Base-by-base conservation (phyloP, 2,329 filamentous ascomycete species). In the Neurospora sp. region DNA sequence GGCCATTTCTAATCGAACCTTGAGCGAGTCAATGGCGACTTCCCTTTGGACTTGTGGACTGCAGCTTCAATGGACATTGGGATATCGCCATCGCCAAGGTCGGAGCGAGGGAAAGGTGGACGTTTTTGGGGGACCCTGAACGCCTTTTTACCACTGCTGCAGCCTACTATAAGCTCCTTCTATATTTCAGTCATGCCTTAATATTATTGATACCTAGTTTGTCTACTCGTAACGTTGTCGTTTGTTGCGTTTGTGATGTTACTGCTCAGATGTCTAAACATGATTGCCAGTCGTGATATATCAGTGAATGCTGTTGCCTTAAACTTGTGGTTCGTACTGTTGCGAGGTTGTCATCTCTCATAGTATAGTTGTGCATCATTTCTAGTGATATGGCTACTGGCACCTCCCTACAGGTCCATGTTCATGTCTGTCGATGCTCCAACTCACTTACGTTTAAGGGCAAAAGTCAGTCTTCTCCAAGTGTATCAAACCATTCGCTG, bases 401-500 rank as follows among this genome's bases (percentile, higher is more conserved):
- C 38, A 11, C 68, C 39, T 39, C 57, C 62, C 38, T 57, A 69
- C 62, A 57, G 0, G 4, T 67, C 57, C 37, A 62, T 62, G 11
- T 52, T 52, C 1, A 52, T 23, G 11, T 8, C 19, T 28, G 8
- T 52, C 6, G 23, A 33, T 33, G 23, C 52, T 62, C 28, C 12
- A 17, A 62, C 28, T 62, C 52, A 33, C 12, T 57, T 28, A 2
- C 23, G 12, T 8, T 40, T 6, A 39, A 37, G 66, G 75, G 66
- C 81, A 81, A 23, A 82, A 70, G 65, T 84, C 81, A 78, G 83
- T 80, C 72, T 82, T 84, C 75, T 89, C 86, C 4, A 91, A 80
- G 74, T 90, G 87, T 69, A 90, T 87, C 67, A 90, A 78, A 2
- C 88, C 88, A 74, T 90, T 89, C 1, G 86, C 83, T 36, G 88